A percentile compares a stretch with the other conserved stretches of the same genome.
Conservation (phyloP, 2,329 filamentous ascomycete species). For the Fusarium solani-melongenae region DNA sequence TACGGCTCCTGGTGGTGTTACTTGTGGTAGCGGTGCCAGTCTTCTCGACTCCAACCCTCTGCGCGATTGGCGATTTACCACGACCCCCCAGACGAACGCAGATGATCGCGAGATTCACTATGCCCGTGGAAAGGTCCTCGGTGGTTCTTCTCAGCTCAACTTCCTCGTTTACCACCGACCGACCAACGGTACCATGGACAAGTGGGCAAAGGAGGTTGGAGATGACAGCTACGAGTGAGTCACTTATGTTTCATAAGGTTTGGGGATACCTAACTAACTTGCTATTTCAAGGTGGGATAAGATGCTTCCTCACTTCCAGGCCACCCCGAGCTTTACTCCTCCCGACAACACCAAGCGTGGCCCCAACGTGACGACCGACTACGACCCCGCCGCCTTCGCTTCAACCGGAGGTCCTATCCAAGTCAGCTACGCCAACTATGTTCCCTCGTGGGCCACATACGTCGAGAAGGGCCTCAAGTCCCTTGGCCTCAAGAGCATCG, state of each 20-base stretch:
- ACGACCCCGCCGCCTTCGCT: conserved; percentile 42
- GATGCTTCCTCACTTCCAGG: conserved; percentile 44
- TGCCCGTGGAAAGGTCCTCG: conserved; percentile 51
- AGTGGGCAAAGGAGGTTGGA: conserved; percentile 44
- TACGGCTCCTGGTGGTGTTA: conserved; percentile 39
- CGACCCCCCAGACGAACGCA: conserved; percentile 34
- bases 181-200: conserved; percentile 44
- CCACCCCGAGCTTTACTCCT: conserved; percentile 41
- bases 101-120: conserved; percentile 48
- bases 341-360: conserved; percentile 32
- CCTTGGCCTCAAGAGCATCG: conserved; percentile 40
- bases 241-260: rapidly evolving
- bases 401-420: conserved; percentile 38
- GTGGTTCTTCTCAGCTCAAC: conserved; percentile 52
- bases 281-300: conserved; percentile 25
- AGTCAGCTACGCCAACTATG: conserved; percentile 43
- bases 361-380: conserved; percentile 40
- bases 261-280: background rate
- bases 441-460: conserved; percentile 32
- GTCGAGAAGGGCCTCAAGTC: conserved; percentile 41
- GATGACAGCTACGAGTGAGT: conserved; percentile 43
- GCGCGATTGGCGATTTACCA: conserved; percentile 47
- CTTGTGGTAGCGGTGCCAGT: conserved; percentile 32
- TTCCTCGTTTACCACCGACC: conserved; percentile 50
- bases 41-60: conserved; percentile 33